Base-by-base conservation (phyloP, 352 stramenopile species). In the Phytophthora sansomeana region DNA sequence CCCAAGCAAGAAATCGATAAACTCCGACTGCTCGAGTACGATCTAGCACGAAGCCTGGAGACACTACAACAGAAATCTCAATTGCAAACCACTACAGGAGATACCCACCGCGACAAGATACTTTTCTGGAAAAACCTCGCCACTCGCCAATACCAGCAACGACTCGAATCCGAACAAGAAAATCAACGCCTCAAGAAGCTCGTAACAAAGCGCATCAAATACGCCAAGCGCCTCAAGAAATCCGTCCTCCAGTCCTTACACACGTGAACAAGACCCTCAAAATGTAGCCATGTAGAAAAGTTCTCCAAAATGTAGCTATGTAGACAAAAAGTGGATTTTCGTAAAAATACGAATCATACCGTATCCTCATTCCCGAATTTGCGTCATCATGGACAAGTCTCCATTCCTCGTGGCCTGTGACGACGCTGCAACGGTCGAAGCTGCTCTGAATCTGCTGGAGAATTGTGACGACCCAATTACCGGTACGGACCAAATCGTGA, bases 341-440 rank as follows among this genome's bases (percentile, higher is more conserved):
- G 24, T 29, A 46, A n/a, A 32, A 33, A 17, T 16, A 51, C 29
- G 35, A 24, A 36, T 38, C 26, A 47, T 13, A 4, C 7, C 14
- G 36, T 8, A 19, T 59, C 49, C 35, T 49, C 48, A 59, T 39
- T 46, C 17, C 21, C 3, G 4, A 65, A 59, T 5, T 41, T 13
- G 14, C 9, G n/a, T 33, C 21, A 24, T 16, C 32, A 67, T 63
- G 57, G 38, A 63, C 26, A 50, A 30, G 5, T 30, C 35, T 59
- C n/a, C 63, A 10, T 32, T 72, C 2, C 58, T 72, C 14, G 44
- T 66, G 24, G 39, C 57, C 28, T 51, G 48, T 43, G 63, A 71
- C 42, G 57, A 72, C 57, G 14, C 21, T 7, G 63, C 58, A 13
- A 72, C 44, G 1, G 26, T 72, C 26, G 32, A 72, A 55, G 63